Evolutionary conservation across 768 basidiomycete species (phyloP).

Genomic region (Suillus ampliporus): DNA sequence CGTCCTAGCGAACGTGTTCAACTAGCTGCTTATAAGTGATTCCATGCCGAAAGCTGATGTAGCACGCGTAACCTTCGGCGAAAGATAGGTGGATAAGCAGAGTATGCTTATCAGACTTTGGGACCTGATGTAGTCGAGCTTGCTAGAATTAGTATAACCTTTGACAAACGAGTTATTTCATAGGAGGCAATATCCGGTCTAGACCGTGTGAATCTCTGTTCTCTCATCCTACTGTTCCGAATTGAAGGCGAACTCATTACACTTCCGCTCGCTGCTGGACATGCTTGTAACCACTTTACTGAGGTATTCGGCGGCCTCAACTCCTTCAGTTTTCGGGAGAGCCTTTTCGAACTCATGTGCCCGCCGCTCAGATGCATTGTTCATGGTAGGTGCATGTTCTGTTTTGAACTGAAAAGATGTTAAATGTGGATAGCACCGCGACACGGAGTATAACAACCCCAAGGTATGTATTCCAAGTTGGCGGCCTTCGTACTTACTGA

Average conservation of each 20-base stretch:
- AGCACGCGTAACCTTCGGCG: neutral
- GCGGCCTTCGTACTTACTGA: neutral
- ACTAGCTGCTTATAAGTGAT: slow-evolving; percentile 7
- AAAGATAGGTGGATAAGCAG: neutral
- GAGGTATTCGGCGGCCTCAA: slow-evolving; percentile 19
- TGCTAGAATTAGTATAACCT: no score
- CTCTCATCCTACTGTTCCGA: slow-evolving; percentile 5
- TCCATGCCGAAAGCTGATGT: slow-evolving; percentile 2
- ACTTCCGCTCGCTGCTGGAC: slow-evolving; percentile 11
- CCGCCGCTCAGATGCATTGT: slow-evolving; percentile 81
- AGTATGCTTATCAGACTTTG: neutral
- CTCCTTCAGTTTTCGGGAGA: slow-evolving; percentile 27
- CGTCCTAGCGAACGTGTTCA: neutral
- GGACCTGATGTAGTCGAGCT: neutral
- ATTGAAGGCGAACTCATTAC: neutral
- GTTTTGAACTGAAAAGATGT: slow-evolving; percentile 17
- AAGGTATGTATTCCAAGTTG: slow-evolving; percentile 52
- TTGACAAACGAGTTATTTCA: neutral
- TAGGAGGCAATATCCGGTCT: slow-evolving; percentile 3
- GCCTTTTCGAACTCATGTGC: slow-evolving; percentile 45
- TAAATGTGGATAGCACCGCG: slow-evolving; percentile 74
- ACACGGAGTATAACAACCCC: slow-evolving; percentile 94
- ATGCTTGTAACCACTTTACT: slow-evolving; percentile 31
- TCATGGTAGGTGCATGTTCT: slow-evolving; percentile 65
- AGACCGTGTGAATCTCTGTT: slow-evolving; percentile 13